These are phyloP conservation scores for Lentinula aciculospora DNA, from an alignment of 768 basidiomycete species.

Conservation along the genomic window DNA sequence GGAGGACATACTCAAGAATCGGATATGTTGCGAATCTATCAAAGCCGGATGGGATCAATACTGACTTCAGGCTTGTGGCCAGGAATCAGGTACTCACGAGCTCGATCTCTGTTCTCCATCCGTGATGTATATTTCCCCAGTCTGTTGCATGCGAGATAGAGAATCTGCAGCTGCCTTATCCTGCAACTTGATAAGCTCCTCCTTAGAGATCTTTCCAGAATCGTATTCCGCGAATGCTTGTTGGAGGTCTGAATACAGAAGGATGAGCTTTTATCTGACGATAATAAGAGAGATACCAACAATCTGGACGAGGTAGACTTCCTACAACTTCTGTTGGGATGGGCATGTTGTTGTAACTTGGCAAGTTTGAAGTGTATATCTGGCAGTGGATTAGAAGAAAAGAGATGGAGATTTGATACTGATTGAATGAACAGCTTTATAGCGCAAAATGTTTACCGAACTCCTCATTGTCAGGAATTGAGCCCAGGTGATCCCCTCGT, in stretches of 20 bases:
- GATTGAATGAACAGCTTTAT: not conserved
- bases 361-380: not conserved
- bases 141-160: constrained; percentile 1
- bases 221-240: constrained; percentile 2
- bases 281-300: not conserved
- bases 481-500: not conserved
- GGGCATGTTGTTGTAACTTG: not conserved
- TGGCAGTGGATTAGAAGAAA: not conserved
- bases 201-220: constrained; percentile 1
- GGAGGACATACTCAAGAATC: not conserved
- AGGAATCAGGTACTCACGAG: constrained; percentile 1
- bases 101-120: constrained; percentile 6
- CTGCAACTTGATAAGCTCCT: constrained; percentile 1
- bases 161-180: constrained; percentile 7
- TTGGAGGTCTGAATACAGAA: not conserved
- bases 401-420: not conserved
- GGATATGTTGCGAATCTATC: constrained; percentile 5
- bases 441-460: not conserved
- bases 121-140: constrained; percentile 3
- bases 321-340: constrained; percentile 8
- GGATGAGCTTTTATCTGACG: not conserved
- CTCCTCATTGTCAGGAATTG: not conserved
- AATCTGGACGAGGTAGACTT: constrained; percentile 5
- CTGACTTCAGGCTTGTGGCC: no score
- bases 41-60: not conserved